Percentiles rank a stretch among this genome's conserved stretches.
Evolutionary conservation across 208 protist genomes (phyloP).

Genomic region (Crithidia fasciculata): DNA sequence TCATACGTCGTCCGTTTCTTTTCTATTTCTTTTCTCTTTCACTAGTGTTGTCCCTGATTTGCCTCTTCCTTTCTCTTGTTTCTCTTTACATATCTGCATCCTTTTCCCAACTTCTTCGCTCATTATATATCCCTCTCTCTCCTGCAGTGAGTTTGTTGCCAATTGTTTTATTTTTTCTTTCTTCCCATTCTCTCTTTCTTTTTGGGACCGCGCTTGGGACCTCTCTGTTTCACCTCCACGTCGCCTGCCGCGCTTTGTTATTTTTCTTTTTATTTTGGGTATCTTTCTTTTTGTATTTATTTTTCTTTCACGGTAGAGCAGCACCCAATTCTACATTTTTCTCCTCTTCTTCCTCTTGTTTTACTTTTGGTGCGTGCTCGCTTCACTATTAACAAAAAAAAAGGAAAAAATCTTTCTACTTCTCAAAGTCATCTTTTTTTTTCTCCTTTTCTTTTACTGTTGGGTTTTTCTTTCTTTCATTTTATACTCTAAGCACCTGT

Average conservation of each 20-base stretch:
- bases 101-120: too few species aligned
- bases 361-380: neutral
- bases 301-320: neutral
- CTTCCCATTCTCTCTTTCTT: neutral
- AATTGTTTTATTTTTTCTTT: too few species aligned
- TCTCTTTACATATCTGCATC: too few species aligned
- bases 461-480: too few species aligned
- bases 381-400: too few species aligned
- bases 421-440: neutral
- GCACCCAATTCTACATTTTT: neutral
- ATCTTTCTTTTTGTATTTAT: constrained; percentile 13
- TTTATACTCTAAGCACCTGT: too few species aligned
- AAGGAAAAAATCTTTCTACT: too few species aligned
- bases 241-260: neutral
- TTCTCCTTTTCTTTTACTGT: constrained; percentile 7
- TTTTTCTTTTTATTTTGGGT: constrained; percentile 7
- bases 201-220: neutral
- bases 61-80: too few species aligned
- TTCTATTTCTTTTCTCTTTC: neutral
- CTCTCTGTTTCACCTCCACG: neutral
- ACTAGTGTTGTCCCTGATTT: too few species aligned
- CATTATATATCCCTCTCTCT: too few species aligned
- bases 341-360: constrained; percentile 1
- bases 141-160: too few species aligned
- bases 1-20: neutral